phyloP scores from a whole-genome alignment of 2,329 filamentous ascomycete genomes.

The Penicillium sp. region DNA sequence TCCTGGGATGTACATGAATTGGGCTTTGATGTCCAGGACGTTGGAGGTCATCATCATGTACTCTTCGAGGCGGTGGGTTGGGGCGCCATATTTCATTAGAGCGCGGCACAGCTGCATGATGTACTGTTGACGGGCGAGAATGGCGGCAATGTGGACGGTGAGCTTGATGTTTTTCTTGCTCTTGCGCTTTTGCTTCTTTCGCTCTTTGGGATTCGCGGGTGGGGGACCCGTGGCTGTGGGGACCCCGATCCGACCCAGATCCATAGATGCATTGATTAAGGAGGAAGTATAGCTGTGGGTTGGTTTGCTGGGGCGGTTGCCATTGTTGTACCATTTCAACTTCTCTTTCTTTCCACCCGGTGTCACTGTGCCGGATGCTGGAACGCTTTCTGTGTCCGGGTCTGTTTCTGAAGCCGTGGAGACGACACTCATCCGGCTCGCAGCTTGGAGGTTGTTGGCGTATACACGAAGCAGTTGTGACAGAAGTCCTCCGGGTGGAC shows the following conservation, averaged over 20 bases:
- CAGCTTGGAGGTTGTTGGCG: slow-evolving; percentile 46
- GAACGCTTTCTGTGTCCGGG: slow-evolving; percentile 17
- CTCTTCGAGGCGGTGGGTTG: slow-evolving; percentile 55
- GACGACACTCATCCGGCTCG: slow-evolving; percentile 22
- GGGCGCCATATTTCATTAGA: slow-evolving; percentile 31
- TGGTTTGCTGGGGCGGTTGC: slow-evolving; percentile 13
- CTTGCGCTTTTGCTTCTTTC: slow-evolving; percentile 42
- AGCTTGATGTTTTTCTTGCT: slow-evolving; percentile 45
- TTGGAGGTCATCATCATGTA: slow-evolving; percentile 85
- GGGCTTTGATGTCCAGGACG: slow-evolving; percentile 79
- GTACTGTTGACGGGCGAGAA: slow-evolving; percentile 55
- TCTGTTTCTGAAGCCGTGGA: slow-evolving; percentile 17
- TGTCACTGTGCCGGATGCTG: slow-evolving; percentile 10
- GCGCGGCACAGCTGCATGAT: slow-evolving; percentile 31
- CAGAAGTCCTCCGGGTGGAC: slow-evolving; percentile 55
- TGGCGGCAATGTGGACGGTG: slow-evolving; percentile 60
- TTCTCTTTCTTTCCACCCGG: slow-evolving; percentile 25
- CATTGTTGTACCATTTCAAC: slow-evolving; percentile 32
- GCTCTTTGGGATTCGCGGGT: slow-evolving; percentile 18
- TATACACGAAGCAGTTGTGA: slow-evolving; percentile 68
- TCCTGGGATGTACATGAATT: slow-evolving; percentile 78
- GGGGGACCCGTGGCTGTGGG: slow-evolving; percentile 21
- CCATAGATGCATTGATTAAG: slow-evolving; percentile 26
- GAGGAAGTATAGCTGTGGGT: slow-evolving; percentile 27
- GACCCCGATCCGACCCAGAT: slow-evolving; percentile 24